These are phyloP conservation scores for Solanum stenotomum DNA, from an alignment of 257 asterid species.

Conservation along the genomic window DNA sequence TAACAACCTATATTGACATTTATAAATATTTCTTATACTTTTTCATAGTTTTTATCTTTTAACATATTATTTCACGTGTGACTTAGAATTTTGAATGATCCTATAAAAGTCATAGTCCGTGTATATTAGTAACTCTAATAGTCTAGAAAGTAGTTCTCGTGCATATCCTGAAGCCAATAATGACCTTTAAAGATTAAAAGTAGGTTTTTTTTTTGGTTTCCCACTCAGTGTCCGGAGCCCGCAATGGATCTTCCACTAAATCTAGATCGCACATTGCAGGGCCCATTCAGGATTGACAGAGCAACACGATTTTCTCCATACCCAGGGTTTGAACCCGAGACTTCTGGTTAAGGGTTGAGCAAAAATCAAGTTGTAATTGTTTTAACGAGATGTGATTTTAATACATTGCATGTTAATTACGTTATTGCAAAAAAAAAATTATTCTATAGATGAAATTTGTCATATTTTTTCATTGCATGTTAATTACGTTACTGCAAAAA, in stretches of 20 bases:
- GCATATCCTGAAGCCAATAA: background rate
- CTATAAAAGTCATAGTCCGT: background rate
- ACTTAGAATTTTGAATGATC: background rate
- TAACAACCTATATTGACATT: background rate
- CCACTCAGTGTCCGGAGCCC: background rate
- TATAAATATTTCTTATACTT: background rate
- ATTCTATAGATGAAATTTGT: background rate
- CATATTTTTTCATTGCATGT: too few species aligned
- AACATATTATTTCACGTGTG: background rate
- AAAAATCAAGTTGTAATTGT: background rate
- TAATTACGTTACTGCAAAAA: too few species aligned
- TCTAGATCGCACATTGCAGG: background rate
- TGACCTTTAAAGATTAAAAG: background rate
- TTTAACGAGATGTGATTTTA: background rate
- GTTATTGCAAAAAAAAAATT: background rate
- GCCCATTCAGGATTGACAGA: background rate
- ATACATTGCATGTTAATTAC: background rate
- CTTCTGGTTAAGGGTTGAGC: background rate
- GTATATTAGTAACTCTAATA: background rate
- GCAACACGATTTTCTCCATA: background rate
- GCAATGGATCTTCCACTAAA: background rate
- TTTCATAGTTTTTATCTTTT: background rate
- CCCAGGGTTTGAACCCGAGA: background rate
- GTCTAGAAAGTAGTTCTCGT: background rate
- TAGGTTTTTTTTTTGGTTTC: too few species aligned